phyloP scores from a whole-genome alignment of 805 yeast species.

The Metschnikowia vanudenii region DNA sequence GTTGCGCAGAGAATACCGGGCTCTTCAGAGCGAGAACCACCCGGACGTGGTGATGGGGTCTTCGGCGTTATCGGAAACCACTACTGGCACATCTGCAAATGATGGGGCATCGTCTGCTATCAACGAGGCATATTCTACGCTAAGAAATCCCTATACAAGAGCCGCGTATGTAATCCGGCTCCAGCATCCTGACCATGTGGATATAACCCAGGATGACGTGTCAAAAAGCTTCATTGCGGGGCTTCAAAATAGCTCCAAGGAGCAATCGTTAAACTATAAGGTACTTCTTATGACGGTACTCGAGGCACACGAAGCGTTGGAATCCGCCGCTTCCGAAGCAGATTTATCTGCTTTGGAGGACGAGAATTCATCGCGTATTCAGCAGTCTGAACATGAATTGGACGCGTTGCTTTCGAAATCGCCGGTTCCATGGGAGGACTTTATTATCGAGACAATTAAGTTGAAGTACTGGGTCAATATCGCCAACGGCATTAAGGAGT shows the following conservation, averaged over 20 bases:
- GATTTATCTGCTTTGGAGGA: constrained; percentile 53
- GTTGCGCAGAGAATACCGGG: constrained; percentile 73
- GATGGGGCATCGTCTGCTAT: constrained; percentile 43
- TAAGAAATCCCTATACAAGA: constrained; percentile 68
- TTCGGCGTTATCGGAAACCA: constrained; percentile 15
- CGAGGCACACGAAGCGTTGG: constrained; percentile 82
- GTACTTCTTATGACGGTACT: constrained; percentile 69
- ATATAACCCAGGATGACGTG: constrained; percentile 58
- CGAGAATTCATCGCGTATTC: constrained; percentile 60
- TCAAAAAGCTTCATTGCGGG: constrained; percentile 42
- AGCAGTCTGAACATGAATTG: constrained; percentile 44
- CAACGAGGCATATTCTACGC: constrained; percentile 74
- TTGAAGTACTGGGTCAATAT: constrained; percentile 85
- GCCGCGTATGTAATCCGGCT: constrained; percentile 37
- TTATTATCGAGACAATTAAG: constrained; percentile 65
- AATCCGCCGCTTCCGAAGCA: constrained; percentile 55
- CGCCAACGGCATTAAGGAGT: constrained; percentile 66
- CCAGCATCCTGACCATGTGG: constrained; percentile 41
- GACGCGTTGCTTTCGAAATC: constrained; percentile 43
- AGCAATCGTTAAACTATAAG: constrained; percentile 42
- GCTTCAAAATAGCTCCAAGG: constrained; percentile 35
- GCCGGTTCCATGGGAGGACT: constrained; percentile 50
- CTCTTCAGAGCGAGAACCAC: constrained; percentile 70
- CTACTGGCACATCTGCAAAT: constrained; percentile 1
- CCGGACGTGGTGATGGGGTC: constrained; percentile 62